Evolutionary conservation across 352 stramenopile species (phyloP), one percentile per base, ranked within the genome.

Genomic region (Phytophthora fragariaefolia): DNA sequence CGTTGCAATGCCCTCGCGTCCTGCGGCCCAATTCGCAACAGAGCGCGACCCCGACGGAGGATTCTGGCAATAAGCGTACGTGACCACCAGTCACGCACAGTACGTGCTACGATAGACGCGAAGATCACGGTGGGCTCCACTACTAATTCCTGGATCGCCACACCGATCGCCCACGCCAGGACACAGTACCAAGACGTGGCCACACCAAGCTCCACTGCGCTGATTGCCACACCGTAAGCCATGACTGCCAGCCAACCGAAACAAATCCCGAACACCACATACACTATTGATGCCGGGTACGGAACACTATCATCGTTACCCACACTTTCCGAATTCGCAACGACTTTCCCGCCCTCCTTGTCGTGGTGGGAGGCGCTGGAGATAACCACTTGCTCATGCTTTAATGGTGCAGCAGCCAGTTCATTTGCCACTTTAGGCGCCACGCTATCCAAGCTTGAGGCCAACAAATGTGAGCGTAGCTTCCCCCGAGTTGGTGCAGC

Each of bases 281-380:
- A 77, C 18, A 82, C 70, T n/a, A 94, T 74, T 36, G 80, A 92
- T 49, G 80, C 73, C 6, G 86, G 86, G 52, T 92, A 92, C 26
- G 82, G 86, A 3, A 94, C 82, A 12, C 52, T 63, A 8, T 45
- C 51, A 7, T 70, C 63, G 6, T 27, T 52, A 65, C 38, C 57
- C 15, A 22, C 48, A 47, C 1, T 58, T 2, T 4, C 23, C 23
- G 22, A 30, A 30, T 30, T 22, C 30, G 15, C 4, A 6, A 48
- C 48, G 10, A 63, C 28, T 8, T 64, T 57, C 13, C 43, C 12
- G 13, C n/a, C 24, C 20, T 24, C n/a, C 15, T 32, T 12, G 12
- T 48, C 23, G 24, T 26, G 28, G 20, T 26, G 24, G 26, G 18
- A 8, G 10, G 15, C 28, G 42, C 17, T 62, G 9, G 59, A 53